Conservation (phyloP, 2,329 filamentous ascomycete species). For the Fonsecaea pugnacius region DNA sequence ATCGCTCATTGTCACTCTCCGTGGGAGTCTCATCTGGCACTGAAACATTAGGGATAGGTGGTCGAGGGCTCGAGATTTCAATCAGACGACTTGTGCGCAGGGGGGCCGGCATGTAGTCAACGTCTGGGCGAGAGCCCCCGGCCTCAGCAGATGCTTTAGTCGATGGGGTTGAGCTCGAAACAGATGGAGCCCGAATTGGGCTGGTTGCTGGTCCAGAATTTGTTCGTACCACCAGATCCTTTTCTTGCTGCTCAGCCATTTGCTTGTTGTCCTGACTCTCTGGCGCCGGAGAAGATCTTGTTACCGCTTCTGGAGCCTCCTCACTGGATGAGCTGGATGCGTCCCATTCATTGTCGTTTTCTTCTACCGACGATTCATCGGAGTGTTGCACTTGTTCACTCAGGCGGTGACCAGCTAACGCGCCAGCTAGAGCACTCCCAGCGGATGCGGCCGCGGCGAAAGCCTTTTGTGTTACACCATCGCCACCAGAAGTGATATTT, state of each 20-base stretch:
- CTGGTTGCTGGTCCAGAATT: neutral
- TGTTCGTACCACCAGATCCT: neutral
- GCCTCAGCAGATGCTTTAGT: slow-evolving; percentile 11
- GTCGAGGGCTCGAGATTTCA: slow-evolving; percentile 35
- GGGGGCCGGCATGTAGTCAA: slow-evolving; percentile 38
- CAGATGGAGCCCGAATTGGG: slow-evolving; percentile 2
- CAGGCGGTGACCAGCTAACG: slow-evolving; percentile 45
- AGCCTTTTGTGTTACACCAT: slow-evolving; percentile 35
- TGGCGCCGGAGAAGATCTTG: slow-evolving; percentile 39
- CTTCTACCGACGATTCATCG: slow-evolving; percentile 27
- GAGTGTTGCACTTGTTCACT: slow-evolving; percentile 39
- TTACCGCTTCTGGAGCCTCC: slow-evolving; percentile 45
- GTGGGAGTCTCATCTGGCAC: slow-evolving; percentile 45
- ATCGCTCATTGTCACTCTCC: slow-evolving; percentile 50
- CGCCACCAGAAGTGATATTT: slow-evolving; percentile 11
- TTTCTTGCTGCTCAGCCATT: neutral
- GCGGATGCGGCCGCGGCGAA: slow-evolving; percentile 52
- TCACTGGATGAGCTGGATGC: slow-evolving; percentile 46
- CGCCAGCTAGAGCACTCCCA: slow-evolving; percentile 54
- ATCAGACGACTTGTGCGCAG: slow-evolving; percentile 31
- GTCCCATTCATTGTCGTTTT: slow-evolving; percentile 42
- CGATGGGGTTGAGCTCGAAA: slow-evolving; percentile 10
- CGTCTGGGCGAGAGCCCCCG: slow-evolving; percentile 19
- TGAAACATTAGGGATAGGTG: slow-evolving; percentile 43
- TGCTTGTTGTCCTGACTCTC: neutral